phyloP scores from a whole-genome alignment of 331 rosid genomes.

The Dryas integrifolia region DNA sequence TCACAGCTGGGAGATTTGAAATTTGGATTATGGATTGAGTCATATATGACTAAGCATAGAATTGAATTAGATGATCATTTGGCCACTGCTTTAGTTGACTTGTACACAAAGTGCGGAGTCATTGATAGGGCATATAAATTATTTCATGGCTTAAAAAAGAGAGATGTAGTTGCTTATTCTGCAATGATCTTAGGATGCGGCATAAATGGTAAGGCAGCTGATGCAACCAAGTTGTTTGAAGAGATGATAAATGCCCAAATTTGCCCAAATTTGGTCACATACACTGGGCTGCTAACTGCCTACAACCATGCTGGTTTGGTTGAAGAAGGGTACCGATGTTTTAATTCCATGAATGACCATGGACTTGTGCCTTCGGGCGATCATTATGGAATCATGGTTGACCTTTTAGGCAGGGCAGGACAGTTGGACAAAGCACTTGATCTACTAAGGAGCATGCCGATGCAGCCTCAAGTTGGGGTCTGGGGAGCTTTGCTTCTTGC shows the following conservation, averaged over 20 bases:
- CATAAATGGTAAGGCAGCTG: constrained; percentile 54
- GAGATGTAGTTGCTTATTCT: constrained; percentile 74
- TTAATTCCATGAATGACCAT: constrained; percentile 52
- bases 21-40: constrained; percentile 49
- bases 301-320: constrained; percentile 69
- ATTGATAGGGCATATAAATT: constrained; percentile 58
- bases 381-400: constrained; percentile 67
- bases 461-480: constrained; percentile 54
- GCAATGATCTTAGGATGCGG: constrained; percentile 85
- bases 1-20: constrained; percentile 61
- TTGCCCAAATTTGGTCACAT: constrained; percentile 56
- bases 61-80: constrained; percentile 72
- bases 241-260: constrained; percentile 54
- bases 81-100: constrained; percentile 67
- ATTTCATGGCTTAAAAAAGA: constrained; percentile 48
- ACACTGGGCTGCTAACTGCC: constrained; percentile 63
- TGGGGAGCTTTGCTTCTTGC: constrained; percentile 82
- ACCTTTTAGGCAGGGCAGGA: constrained; percentile 70
- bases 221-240: constrained; percentile 54
- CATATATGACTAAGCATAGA: constrained; percentile 44
- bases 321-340: constrained; percentile 58
- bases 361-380: constrained; percentile 52
- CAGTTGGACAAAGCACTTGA: constrained; percentile 52
- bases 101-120: constrained; percentile 70
- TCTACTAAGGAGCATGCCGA: constrained; percentile 59